Evolutionary conservation across 495 filamentous ascomycete species (phyloP).

Genomic region (Amorphotheca resinae): DNA sequence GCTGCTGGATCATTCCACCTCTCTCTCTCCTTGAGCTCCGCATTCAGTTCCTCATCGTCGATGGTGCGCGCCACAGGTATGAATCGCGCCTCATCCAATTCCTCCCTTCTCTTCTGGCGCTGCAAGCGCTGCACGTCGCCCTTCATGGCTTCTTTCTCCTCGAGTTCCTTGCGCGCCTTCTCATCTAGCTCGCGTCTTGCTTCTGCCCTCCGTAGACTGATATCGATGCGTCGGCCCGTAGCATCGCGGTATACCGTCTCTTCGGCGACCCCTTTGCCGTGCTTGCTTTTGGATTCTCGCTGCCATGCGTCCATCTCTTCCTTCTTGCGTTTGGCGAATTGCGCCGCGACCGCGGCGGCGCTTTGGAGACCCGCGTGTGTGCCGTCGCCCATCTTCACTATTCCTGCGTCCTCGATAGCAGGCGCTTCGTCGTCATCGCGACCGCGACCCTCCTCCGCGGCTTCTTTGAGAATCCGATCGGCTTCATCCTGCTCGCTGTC

Average conservation of each 20-base stretch:
- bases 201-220: slow-evolving; percentile 80
- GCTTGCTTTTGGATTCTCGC: slow-evolving; percentile 25
- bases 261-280: slow-evolving; percentile 26
- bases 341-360: slow-evolving; percentile 63
- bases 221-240: slow-evolving; percentile 79
- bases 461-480: slow-evolving; percentile 70
- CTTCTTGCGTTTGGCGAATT: slow-evolving; percentile 42
- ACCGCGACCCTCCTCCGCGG: slow-evolving; percentile 48
- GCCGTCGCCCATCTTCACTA: slow-evolving; percentile 67
- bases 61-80: slow-evolving; percentile 67
- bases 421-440: slow-evolving; percentile 37
- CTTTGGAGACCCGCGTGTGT: slow-evolving; percentile 78
- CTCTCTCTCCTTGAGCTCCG: slow-evolving; percentile 57
- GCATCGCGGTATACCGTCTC: slow-evolving; percentile 94
- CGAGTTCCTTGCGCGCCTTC: slow-evolving; percentile 48
- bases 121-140: slow-evolving; percentile 74
- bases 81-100: slow-evolving; percentile 61
- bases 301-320: slow-evolving; percentile 31
- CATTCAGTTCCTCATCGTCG: slow-evolving; percentile 77
- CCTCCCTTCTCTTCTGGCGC: slow-evolving; percentile 34
- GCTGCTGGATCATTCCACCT: slow-evolving; percentile 94
- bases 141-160: slow-evolving; percentile 50
- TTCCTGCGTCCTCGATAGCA: slow-evolving; percentile 25
- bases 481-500: slow-evolving; percentile 49
- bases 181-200: slow-evolving; percentile 61